phyloP scores from a whole-genome alignment of 202 grass and related monocot species.

The Carex arenaria region DNA sequence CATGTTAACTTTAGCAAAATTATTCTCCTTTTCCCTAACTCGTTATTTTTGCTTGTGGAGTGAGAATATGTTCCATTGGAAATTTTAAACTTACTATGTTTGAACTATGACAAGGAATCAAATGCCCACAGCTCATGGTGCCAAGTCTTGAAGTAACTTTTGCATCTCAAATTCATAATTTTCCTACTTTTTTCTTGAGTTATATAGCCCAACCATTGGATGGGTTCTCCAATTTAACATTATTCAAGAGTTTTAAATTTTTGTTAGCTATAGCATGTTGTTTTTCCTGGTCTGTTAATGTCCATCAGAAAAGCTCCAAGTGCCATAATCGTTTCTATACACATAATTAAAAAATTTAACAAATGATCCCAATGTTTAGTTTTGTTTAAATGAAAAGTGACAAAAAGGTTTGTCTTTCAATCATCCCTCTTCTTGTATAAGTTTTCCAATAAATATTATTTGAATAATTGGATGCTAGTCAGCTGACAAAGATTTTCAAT shows the following conservation, averaged over 20 bases:
- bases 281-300: background rate
- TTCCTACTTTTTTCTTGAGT: background rate
- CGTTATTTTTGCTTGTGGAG: background rate
- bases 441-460: background rate
- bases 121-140: background rate
- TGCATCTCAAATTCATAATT: constrained; percentile 4
- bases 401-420: background rate
- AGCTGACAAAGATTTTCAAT: background rate
- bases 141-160: background rate
- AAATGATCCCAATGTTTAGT: background rate
- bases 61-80: constrained; percentile 12
- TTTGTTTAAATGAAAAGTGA: background rate
- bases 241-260: background rate
- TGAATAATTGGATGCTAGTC: background rate
- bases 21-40: background rate
- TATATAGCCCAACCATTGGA: constrained; percentile 1
- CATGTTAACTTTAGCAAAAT: background rate
- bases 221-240: background rate
- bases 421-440: background rate
- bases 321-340: background rate
- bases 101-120: background rate
- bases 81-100: background rate
- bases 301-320: background rate
- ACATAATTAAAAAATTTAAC: background rate
- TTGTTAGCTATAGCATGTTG: background rate